Evolutionary conservation across 2,329 filamentous ascomycete species (phyloP).

Genomic region (Trichoderma citrinoviride): DNA sequence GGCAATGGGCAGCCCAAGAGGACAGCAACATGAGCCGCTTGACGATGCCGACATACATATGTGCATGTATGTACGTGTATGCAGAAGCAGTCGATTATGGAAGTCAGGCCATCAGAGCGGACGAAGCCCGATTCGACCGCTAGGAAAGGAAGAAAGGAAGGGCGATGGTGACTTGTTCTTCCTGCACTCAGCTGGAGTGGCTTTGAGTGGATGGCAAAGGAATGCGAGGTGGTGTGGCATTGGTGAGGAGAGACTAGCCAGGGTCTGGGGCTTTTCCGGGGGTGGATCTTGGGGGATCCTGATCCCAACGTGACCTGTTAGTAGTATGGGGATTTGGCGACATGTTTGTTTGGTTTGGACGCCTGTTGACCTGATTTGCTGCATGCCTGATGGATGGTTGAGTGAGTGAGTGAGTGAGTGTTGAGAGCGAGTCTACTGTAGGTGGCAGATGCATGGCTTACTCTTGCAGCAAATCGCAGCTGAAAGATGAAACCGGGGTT

Average conservation of each 20-base stretch:
- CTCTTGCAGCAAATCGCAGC: too few species aligned
- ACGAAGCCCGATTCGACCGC: constrained; percentile 3
- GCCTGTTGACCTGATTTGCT: too few species aligned
- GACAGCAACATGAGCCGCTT: neutral
- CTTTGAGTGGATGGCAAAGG: neutral
- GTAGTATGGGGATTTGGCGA: too few species aligned
- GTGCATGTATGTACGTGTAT: neutral
- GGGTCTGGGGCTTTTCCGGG: neutral
- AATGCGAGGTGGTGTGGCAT: constrained; percentile 10
- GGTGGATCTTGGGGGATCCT: neutral
- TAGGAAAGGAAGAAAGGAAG: too few species aligned
- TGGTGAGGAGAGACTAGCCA: neutral
- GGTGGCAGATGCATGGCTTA: too few species aligned
- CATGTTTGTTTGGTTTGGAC: too few species aligned
- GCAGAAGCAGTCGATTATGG: neutral
- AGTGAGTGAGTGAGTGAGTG: too few species aligned
- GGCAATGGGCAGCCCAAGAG: neutral
- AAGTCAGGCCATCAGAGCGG: neutral
- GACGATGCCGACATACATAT: too few species aligned
- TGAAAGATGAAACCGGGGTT: too few species aligned
- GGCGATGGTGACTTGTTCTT: constrained; percentile 1
- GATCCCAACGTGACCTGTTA: constrained; percentile 5
- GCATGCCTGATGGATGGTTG: too few species aligned
- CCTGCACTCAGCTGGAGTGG: neutral
- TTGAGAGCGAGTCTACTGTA: too few species aligned